These are phyloP conservation scores for Cenchrus purpureus DNA, from an alignment of 176 grass and related monocot species.

Conservation along the genomic window DNA sequence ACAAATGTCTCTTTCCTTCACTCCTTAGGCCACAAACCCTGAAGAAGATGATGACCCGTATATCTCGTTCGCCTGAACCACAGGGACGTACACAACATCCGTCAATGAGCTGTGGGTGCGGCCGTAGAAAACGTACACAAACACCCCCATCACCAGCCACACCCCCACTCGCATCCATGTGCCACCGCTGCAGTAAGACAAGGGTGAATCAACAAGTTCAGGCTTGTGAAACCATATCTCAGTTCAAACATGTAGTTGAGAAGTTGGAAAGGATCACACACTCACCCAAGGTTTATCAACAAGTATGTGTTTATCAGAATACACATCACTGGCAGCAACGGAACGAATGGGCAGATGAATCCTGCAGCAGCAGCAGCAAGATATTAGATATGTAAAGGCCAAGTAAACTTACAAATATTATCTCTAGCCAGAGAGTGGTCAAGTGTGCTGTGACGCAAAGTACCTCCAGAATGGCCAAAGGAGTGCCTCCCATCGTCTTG, in stretches of 20 bases:
- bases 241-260: neutral
- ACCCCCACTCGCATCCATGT: constrained; percentile 80
- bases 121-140: constrained; percentile 88
- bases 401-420: neutral
- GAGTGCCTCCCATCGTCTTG: constrained; percentile 63
- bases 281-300: constrained; percentile 75
- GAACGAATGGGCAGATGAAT: constrained; percentile 78
- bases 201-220: constrained; percentile 1
- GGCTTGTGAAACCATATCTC: neutral
- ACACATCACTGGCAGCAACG: constrained; percentile 69
- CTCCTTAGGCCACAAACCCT: constrained; percentile 50
- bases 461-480: constrained; percentile 88
- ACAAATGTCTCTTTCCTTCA: neutral
- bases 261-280: neutral
- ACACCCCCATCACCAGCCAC: constrained; percentile 83
- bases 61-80: constrained; percentile 74
- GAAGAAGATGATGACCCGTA: constrained; percentile 26
- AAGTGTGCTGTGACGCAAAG: neutral
- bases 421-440: neutral
- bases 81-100: constrained; percentile 77
- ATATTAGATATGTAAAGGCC: neutral
- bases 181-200: constrained; percentile 52
- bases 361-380: constrained; percentile 41
- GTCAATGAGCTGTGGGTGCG: constrained; percentile 86
- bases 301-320: constrained; percentile 84